Evolutionary conservation across 202 grass and related monocot species (phyloP).

Genomic region (Carex sylvatica): DNA sequence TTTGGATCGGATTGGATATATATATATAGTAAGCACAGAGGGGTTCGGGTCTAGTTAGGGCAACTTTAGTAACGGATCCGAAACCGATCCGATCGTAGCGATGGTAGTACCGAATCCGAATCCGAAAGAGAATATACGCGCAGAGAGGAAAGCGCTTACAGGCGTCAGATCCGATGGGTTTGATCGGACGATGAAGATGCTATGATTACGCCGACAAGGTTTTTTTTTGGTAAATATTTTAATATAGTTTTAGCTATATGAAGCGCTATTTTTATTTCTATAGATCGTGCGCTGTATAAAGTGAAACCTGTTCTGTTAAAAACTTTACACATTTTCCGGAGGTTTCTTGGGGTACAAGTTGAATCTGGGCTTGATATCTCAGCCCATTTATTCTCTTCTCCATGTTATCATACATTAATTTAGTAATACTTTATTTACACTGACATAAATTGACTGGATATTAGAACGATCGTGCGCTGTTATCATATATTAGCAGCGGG

Average conservation of each 20-base stretch:
- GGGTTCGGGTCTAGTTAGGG: not conserved
- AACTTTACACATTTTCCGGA: not conserved
- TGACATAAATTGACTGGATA: no score
- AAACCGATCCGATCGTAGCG: not conserved
- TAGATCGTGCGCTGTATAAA: no score
- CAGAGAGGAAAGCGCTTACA: not conserved
- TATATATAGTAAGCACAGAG: not conserved
- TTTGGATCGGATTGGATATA: not conserved
- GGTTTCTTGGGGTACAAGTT: not conserved
- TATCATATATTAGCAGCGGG: no score
- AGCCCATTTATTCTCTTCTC: not conserved
- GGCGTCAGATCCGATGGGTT: not conserved
- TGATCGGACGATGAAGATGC: not conserved
- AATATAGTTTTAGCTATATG: no score
- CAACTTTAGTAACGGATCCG: not conserved
- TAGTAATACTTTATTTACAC: no score
- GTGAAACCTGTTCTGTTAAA: no score
- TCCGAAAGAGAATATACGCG: not conserved
- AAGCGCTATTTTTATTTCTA: no score
- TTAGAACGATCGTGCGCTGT: no score
- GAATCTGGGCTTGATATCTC: not conserved
- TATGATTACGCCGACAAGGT: not conserved
- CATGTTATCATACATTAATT: no score
- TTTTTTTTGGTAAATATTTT: not conserved
- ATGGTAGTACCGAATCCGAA: no score